Conservation (phyloP, 2,329 filamentous ascomycete species). For the Albophoma yamanashiensis region DNA sequence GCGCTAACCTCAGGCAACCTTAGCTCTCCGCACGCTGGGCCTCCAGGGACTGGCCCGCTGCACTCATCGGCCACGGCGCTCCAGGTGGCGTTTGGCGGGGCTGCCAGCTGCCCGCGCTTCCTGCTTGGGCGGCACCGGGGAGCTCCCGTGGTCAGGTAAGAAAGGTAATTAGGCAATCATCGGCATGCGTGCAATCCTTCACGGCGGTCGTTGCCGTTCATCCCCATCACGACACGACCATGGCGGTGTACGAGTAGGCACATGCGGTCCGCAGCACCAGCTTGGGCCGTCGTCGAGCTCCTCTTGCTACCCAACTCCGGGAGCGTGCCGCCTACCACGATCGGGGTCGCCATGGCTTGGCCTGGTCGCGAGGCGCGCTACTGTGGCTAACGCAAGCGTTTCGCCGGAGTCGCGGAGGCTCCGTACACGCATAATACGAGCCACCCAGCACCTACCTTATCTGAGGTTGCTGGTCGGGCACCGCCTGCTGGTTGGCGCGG, state of each 20-base stretch:
- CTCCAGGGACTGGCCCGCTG: no score
- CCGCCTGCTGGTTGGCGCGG: neutral
- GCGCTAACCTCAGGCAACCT: no score
- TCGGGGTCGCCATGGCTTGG: no score
- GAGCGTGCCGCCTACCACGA: neutral
- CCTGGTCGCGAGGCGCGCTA: neutral
- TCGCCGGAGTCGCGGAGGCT: neutral
- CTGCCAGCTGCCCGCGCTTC: neutral
- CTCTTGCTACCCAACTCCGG: no score
- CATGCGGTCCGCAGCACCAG: neutral
- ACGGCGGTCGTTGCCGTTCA: neutral
- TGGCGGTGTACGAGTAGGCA: neutral
- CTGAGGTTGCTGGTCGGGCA: neutral
- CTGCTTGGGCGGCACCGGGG: no score
- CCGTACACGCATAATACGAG: neutral
- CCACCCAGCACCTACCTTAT: neutral
- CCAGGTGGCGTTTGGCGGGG: neutral
- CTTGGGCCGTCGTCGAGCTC: neutral
- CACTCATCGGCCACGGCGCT: no score
- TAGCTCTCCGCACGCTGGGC: no score
- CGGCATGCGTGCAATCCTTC: neutral
- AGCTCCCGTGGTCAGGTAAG: no score
- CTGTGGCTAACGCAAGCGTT: neutral
- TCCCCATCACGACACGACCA: neutral
- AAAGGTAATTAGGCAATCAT: no score